Percentiles rank a stretch among this genome's conserved stretches.
Evolutionary conservation across 208 protist species (phyloP).

Genomic region (Trypanosoma brucei): DNA sequence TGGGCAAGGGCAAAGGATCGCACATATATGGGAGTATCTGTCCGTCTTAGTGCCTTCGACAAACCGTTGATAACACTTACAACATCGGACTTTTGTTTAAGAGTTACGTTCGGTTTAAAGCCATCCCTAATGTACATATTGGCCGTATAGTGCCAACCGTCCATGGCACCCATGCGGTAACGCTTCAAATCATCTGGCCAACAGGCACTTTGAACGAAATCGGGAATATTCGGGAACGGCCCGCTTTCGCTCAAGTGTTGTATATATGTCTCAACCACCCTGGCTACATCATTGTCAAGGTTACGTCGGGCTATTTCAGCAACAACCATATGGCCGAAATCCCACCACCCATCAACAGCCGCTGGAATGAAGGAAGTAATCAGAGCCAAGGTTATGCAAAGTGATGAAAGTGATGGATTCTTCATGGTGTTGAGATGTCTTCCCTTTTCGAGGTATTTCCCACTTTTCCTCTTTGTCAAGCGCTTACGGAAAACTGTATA

Average conservation of each 20-base stretch:
- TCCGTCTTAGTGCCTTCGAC: slow-evolving; percentile 20
- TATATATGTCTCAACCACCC: slow-evolving; percentile 29
- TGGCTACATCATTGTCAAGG: slow-evolving; percentile 26
- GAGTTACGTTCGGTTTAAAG: slow-evolving; percentile 27
- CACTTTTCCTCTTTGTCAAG: no score
- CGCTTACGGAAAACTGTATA: no score
- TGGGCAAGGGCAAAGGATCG: slow-evolving; percentile 64
- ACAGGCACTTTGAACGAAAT: slow-evolving; percentile 68
- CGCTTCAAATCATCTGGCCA: slow-evolving; percentile 80
- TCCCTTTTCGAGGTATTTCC: no score
- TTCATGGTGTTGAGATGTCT: not conserved
- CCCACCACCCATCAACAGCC: slow-evolving; percentile 50
- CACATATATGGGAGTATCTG: slow-evolving; percentile 25
- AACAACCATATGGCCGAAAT: slow-evolving; percentile 81
- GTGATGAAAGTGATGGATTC: not conserved
- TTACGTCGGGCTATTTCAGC: slow-evolving; percentile 70
- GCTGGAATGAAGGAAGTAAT: not conserved
- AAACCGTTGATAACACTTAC: slow-evolving; percentile 21
- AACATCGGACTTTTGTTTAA: slow-evolving; percentile 34
- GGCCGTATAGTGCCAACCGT: slow-evolving; percentile 73
- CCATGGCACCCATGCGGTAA: slow-evolving; percentile 56
- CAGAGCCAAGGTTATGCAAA: not conserved
- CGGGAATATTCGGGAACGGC: slow-evolving; percentile 47
- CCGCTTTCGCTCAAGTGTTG: slow-evolving; percentile 38
- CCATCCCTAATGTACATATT: slow-evolving; percentile 37